These are phyloP conservation scores for Fusarium floridanum DNA, from an alignment of 2,329 filamentous ascomycete genomes.

Conservation along the genomic window DNA sequence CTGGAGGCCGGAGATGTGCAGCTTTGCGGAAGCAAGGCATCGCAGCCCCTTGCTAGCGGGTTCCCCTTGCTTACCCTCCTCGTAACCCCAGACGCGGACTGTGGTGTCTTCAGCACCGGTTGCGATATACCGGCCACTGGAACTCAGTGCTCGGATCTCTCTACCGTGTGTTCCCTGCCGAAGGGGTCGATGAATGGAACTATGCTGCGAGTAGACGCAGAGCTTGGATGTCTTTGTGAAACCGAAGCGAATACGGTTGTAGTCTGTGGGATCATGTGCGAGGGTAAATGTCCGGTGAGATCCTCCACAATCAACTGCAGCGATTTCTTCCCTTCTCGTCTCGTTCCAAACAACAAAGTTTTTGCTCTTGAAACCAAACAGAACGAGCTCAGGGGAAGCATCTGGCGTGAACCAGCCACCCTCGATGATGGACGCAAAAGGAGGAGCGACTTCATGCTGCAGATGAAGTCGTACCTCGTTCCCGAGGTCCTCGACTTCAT, in stretches of 20 bases:
- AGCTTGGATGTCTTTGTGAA: constrained; percentile 79
- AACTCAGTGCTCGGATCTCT: constrained; percentile 75
- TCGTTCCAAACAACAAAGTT: constrained; percentile 88
- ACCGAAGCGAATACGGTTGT: constrained; percentile 66
- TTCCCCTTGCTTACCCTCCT: constrained; percentile 27
- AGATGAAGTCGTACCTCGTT: constrained; percentile 55
- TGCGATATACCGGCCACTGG: constrained; percentile 60
- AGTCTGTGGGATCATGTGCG: constrained; percentile 48
- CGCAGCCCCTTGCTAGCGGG: constrained; percentile 44
- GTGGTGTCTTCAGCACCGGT: constrained; percentile 80
- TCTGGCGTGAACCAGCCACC: constrained; percentile 70
- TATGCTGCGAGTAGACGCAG: constrained; percentile 60
- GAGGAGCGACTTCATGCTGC: constrained; percentile 76
- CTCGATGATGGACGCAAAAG: constrained; percentile 83
- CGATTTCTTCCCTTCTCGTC: constrained; percentile 75
- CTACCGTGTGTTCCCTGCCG: constrained; percentile 84
- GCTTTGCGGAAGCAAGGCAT: constrained; percentile 76
- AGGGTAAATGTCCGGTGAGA: constrained; percentile 82
- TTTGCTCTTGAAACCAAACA: constrained; percentile 86
- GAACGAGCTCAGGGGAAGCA: constrained; percentile 67
- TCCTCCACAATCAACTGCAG: constrained; percentile 84
- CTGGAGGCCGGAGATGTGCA: constrained; percentile 88
- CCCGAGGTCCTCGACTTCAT: constrained; percentile 52
- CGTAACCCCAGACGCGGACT: constrained; percentile 78
- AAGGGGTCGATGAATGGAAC: constrained; percentile 61